A percentile compares a stretch with the other conserved stretches of the same genome.
Evolutionary conservation across 1,284 basidiomycete species (phyloP).

Genomic region (Cronartium quercuum): DNA sequence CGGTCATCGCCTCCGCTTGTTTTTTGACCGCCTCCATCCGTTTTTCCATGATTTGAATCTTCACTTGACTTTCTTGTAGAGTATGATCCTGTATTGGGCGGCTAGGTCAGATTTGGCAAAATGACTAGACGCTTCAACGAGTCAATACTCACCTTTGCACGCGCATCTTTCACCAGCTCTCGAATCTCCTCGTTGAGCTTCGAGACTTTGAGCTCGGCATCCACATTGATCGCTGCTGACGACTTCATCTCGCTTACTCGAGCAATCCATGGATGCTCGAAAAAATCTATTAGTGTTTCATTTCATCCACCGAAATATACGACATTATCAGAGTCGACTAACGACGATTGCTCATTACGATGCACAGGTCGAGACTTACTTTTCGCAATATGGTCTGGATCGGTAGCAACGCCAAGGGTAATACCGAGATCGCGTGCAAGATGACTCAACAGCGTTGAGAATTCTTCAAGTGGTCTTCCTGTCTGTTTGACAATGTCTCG

Average conservation of each 20-base stretch:
- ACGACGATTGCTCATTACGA: not conserved
- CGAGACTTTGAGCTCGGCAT: slow-evolving; percentile 78
- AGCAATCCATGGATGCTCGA: slow-evolving; percentile 75
- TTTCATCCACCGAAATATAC: not conserved
- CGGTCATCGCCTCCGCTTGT: slow-evolving; percentile 70
- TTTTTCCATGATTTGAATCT: slow-evolving; percentile 88
- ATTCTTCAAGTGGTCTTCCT: slow-evolving; percentile 62
- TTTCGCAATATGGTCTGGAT: slow-evolving; percentile 68
- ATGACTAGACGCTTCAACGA: not conserved
- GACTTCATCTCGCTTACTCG: slow-evolving; percentile 83
- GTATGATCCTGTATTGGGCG: slow-evolving; percentile 65
- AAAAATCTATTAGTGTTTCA: slow-evolving; percentile 58
- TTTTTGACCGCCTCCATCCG: slow-evolving; percentile 83
- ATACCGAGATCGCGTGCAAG: slow-evolving; percentile 65
- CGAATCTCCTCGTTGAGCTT: slow-evolving; percentile 83
- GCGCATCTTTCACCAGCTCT: slow-evolving; percentile 73
- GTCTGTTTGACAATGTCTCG: slow-evolving; percentile 63
- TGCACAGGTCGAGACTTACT: slow-evolving; percentile 54
- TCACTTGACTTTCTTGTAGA: slow-evolving; percentile 80
- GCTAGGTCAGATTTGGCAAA: not conserved
- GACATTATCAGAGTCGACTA: not conserved
- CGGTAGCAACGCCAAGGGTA: slow-evolving; percentile 65
- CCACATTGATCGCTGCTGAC: slow-evolving; percentile 73
- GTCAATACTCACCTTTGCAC: slow-evolving; percentile 53
- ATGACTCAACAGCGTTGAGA: slow-evolving; percentile 63